Evolutionary conservation across 768 basidiomycete species (phyloP).

Genomic region (Auricularia heimuer): DNA sequence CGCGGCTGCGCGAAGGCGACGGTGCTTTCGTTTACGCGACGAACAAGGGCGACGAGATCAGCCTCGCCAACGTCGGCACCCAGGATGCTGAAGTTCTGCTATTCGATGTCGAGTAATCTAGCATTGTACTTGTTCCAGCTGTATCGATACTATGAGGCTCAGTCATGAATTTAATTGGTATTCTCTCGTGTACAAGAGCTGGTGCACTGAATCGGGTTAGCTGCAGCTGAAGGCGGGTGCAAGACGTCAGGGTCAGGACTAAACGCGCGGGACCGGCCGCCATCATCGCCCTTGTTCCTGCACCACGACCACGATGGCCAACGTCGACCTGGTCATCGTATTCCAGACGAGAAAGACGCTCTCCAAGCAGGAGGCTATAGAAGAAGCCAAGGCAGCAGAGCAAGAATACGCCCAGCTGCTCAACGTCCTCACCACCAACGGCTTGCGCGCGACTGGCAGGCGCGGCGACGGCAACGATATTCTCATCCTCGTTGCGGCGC

Average conservation of each 20-base stretch:
- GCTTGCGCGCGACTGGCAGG: constrained; percentile 62
- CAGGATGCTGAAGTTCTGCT: constrained; percentile 62
- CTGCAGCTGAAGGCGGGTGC: no score
- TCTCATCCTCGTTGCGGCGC: constrained; percentile 66
- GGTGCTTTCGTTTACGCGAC: constrained; percentile 62
- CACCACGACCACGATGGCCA: background rate
- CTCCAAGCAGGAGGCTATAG: constrained; percentile 52
- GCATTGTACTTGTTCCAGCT: no score
- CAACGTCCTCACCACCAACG: constrained; percentile 47
- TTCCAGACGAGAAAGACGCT: constrained; percentile 44
- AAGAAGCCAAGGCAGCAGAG: constrained; percentile 55
- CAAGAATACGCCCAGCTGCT: constrained; percentile 61
- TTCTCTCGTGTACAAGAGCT: no score
- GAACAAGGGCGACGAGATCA: constrained; percentile 30
- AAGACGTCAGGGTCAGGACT: no score
- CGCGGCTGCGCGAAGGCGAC: constrained; percentile 73
- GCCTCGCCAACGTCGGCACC: constrained; percentile 50
- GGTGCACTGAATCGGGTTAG: no score
- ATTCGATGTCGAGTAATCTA: constrained; percentile 54
- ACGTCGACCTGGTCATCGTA: constrained; percentile 65
- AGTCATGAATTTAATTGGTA: no score
- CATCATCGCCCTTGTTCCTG: no score
- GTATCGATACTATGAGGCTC: no score
- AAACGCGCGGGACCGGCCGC: no score
- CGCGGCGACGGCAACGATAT: constrained; percentile 68